phyloP scores from a whole-genome alignment of 2,329 filamentous ascomycete species.

The Rhinocladiella similis region DNA sequence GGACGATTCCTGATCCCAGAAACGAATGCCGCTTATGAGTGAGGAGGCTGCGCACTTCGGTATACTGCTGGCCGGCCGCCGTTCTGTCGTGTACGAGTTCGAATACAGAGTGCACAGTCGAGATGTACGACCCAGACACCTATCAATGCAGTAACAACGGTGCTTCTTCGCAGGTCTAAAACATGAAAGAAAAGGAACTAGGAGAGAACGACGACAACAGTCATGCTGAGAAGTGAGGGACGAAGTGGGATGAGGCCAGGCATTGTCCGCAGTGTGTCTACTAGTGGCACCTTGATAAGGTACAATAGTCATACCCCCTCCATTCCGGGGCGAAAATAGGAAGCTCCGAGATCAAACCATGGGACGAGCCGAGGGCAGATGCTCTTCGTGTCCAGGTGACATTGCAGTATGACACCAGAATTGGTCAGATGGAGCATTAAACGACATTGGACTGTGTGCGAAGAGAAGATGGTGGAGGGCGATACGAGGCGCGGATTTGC shows the following conservation, averaged over 20 bases:
- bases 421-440: slow-evolving; percentile 17
- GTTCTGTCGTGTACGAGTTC: neutral
- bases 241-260: slow-evolving; percentile 13
- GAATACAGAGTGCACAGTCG: neutral
- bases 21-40: neutral
- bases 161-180: neutral
- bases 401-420: slow-evolving; percentile 23
- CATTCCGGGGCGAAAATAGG: neutral
- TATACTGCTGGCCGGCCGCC: neutral
- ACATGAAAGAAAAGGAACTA: slow-evolving; percentile 1
- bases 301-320: slow-evolving; percentile 13
- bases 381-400: slow-evolving; percentile 26
- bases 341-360: slow-evolving; percentile 2
- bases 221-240: neutral
- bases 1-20: too few species aligned
- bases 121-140: neutral
- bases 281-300: slow-evolving; percentile 22
- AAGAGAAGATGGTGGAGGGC: slow-evolving; percentile 2
- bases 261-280: neutral
- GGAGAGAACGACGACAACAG: neutral
- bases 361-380: slow-evolving; percentile 21
- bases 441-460: too few species aligned
- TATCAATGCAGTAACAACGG: neutral
- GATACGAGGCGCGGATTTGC: slow-evolving; percentile 8
- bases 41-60: neutral